Evolutionary conservation across 352 stramenopile species (phyloP), one percentile per base, ranked within the genome.

Genomic region (Aphanomyces invadans): DNA sequence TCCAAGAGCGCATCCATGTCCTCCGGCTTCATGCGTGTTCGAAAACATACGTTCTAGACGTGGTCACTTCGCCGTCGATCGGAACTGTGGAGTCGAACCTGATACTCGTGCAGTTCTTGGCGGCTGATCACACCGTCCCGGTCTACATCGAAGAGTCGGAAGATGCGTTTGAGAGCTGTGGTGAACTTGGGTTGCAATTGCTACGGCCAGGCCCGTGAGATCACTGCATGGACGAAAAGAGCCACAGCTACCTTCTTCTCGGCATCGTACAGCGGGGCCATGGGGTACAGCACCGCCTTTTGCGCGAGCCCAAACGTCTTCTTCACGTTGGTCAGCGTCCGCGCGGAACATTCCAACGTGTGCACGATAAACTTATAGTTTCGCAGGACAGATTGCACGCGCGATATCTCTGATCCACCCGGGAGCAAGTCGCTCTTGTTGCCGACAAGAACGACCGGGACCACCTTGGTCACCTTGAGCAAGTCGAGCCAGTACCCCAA

Each of bases 1-100:
- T 94, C 85, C 69, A 94, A 81, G 73, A 95, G 78, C 17, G 83
- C 91, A 70, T 95, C 84, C 60, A 93, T 93, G 69, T 95, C 87
- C 9, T 76, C 76, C 1, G 78, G 74, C 32, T 93, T 74, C 69
- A 95, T 73, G 3, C 81, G 79, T 65, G 92, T 87, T 9, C 82
- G 80, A 71, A 95, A 96, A 70, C 85, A 96, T 61, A 89, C 81
- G 44, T 92, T 80, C 70, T 69, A 62, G 9, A 17, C 9, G n/a
- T n/a, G n/a, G n/a, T n/a, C n/a, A n/a, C n/a, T n/a, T n/a, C n/a
- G n/a, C n/a, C n/a, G n/a, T n/a, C n/a, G n/a, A n/a, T n/a, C n/a
- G n/a, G n/a, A n/a, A n/a, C n/a, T n/a, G n/a, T n/a, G n/a, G n/a
- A n/a, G n/a, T 17, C 29, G 48, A 53, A 69, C 70, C 44, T 96